Evolutionary conservation across 1,139 yeast genomes (phyloP), one percentile per base, ranked within the genome.

Genomic region (Candida mesenterica): DNA sequence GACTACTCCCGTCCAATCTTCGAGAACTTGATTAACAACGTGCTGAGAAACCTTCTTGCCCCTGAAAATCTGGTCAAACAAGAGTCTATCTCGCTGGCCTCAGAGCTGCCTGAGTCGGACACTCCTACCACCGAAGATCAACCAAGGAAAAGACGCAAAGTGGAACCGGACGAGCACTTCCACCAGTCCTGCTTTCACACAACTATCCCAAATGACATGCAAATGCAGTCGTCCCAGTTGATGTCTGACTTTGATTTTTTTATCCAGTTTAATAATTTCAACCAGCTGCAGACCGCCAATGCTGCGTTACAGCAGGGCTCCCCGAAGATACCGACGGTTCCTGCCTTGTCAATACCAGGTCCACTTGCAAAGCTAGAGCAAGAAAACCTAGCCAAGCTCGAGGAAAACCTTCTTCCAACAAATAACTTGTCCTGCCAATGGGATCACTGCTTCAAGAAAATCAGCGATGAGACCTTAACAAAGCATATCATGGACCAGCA

Each of bases 401-500:
- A 24, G 26, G 26, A 24, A 12, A 19, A 19, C 9, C 22, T 19
- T 19, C 22, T 6, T 9, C 6, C 22, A 19, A 19, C 22, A 19
- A 19, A 19, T 10, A 23, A 23, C 13, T 22, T 36, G 35, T 45
- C 64, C 9, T 79, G 86, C 52, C 69, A 72, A 50, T 80, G 86
- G 86, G 77, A 75, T 28, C 64, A 72, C 34, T 80, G 86, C 49
- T 53, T 59, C 18, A 53, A 56, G 16, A 59, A 55, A 40, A 57
- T 71, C 17, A 69, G 66, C 34, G 62, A 74, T 28, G 61, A 68
- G 12, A 70, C 68, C 2, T 59, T 82, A 28, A 68, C 77, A 42
- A 61, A 67, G 36, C 96, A 87, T 53, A 55, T 85, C 15, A 57
- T 77, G 35, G 69, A 69, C 32, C 69, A 69, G 33, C 95, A 84